phyloP scores from a whole-genome alignment of 2,329 filamentous ascomycete genomes.

The Beauveria australis region DNA sequence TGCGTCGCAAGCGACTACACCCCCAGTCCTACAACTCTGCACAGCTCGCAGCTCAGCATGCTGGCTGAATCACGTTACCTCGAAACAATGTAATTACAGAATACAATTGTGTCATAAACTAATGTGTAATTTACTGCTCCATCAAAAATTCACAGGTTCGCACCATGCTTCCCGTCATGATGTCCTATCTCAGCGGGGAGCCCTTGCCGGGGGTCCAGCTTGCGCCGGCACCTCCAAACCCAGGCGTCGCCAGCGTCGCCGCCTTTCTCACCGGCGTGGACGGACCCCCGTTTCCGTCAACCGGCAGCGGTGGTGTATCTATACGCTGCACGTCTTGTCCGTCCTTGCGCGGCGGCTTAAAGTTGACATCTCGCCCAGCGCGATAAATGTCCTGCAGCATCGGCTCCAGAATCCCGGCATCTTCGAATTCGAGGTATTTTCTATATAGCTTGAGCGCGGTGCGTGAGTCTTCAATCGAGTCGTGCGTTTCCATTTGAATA shows the following conservation, averaged over 20 bases:
- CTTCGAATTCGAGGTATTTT: conserved; percentile 83
- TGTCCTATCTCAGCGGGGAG: conserved; percentile 25
- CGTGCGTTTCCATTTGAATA: conserved; percentile 87
- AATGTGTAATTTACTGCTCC: background rate
- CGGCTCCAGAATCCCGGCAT: conserved; percentile 72
- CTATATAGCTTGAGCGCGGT: conserved; percentile 83
- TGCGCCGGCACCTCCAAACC: conserved; percentile 28
- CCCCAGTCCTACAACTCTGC: background rate
- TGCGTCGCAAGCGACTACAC: too few species aligned
- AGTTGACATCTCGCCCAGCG: conserved; percentile 38
- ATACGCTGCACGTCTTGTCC: conserved; percentile 36
- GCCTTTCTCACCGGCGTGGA: conserved; percentile 41
- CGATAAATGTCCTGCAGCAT: conserved; percentile 84
- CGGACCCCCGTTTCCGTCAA: conserved; percentile 27
- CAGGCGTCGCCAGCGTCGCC: conserved; percentile 25
- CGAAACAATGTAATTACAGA: background rate
- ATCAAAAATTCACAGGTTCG: background rate
- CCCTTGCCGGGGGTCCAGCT: conserved; percentile 41
- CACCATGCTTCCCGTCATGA: background rate
- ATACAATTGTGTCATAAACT: background rate
- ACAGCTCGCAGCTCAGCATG: background rate
- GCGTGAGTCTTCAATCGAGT: conserved; percentile 89
- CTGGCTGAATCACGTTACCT: background rate
- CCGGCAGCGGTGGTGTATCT: conserved; percentile 45
- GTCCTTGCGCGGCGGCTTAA: conserved; percentile 42